Evolutionary conservation across 176 grass and related monocot genomes (phyloP), one percentile per base, ranked within the genome.

Genomic region (Avena insularis): DNA sequence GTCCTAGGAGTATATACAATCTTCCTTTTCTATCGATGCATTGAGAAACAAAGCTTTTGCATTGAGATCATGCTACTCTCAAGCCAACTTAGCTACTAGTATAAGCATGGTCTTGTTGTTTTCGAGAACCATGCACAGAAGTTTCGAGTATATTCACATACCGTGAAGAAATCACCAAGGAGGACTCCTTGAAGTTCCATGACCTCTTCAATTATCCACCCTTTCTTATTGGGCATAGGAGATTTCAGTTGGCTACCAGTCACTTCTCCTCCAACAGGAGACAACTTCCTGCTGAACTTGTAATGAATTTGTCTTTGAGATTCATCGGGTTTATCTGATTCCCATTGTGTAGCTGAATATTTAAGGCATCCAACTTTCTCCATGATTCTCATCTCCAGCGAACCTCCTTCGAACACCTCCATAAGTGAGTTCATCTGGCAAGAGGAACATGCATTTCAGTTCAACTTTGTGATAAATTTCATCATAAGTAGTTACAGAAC

Each of bases 201-300:
- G 66, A 93, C 92, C 82, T 98, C 94, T 80, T 98, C 94, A 62
- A 98, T 91, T 79, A 91, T 81, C 94, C 97, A 98, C 45, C 97
- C 97, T 68, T 88, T 91, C 49, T 85, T 92, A 91, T 92, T 90
- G 74, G 89, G 79, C 79, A 96, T 83, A 78, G 76, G 90, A 83
- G 90, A 87, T 77, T 96, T 98, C 77, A 93, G 89, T 74, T 98
- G 97, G 13, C 89, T 94, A 82, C 87, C 91, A 48, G 90, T 93
- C 38, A 87, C 92, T 83, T 92, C 89, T 29, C 96, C 93, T n/a
- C 94, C 97, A 76, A 92, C 85, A 20, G 83, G 87, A 45, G 94
- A 96, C 83, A 98, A 86, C 77, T 87, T 94, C 78, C 81, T 91
- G 68, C 88, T 93, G 55, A 93, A 91, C 60, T 90, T 98, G 79